phyloP scores from a whole-genome alignment of 2,329 filamentous ascomycete genomes.

The Ophiostoma piceae region DNA sequence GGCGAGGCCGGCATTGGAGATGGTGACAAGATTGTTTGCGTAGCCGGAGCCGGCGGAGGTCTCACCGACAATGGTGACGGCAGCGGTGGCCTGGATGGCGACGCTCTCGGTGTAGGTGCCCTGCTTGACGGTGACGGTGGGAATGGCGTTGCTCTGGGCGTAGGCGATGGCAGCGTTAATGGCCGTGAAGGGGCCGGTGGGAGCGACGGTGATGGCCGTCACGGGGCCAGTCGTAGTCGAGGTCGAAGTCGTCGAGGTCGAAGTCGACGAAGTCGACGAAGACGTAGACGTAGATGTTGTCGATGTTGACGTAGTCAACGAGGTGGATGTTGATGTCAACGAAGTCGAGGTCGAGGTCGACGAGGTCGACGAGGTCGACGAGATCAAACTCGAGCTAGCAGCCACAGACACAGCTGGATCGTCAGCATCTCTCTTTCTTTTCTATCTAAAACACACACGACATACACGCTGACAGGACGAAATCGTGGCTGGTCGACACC shows the following conservation, averaged over 20 bases:
- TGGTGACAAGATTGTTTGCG: not conserved
- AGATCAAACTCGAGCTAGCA: not conserved
- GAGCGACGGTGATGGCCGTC: not conserved
- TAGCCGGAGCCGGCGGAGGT: constrained; percentile 15
- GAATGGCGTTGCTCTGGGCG: constrained; percentile 38
- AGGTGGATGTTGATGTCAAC: not conserved
- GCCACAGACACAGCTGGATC: not conserved
- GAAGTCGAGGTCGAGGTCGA: not conserved
- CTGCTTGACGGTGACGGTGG: constrained; percentile 41
- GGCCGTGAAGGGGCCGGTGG: constrained; percentile 39
- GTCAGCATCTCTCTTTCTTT: not conserved
- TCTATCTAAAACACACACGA: not conserved
- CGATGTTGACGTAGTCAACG: not conserved
- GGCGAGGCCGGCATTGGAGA: constrained; percentile 22
- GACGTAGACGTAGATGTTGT: not conserved
- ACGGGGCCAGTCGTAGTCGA: not conserved
- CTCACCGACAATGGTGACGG: constrained; percentile 12
- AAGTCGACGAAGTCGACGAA: not conserved
- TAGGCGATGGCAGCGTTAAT: constrained; percentile 42
- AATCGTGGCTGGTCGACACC: not conserved
- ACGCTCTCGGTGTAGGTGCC: constrained; percentile 44
- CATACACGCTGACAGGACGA: not conserved
- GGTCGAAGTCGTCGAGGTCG: not conserved
- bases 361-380: too few relatives aligned
- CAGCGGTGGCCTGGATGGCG: constrained; percentile 29